Conservation (phyloP, 1,284 basidiomycete genomes). For the Ustilago cynodontis region DNA sequence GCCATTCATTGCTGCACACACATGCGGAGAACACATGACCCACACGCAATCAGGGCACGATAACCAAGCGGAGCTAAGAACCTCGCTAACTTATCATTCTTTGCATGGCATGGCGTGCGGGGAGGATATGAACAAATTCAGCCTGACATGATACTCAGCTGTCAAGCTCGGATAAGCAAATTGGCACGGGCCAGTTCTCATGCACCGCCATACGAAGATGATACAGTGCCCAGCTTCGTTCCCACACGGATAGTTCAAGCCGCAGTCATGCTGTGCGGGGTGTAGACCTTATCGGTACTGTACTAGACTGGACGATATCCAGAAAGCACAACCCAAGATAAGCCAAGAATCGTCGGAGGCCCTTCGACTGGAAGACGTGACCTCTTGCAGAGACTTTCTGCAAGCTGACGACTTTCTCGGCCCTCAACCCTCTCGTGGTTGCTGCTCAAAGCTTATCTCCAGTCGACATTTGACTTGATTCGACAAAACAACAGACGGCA, state of each 20-base stretch:
- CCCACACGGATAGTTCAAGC: not conserved
- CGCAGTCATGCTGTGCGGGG: not conserved
- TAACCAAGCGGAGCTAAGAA: not conserved
- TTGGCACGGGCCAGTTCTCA: not conserved
- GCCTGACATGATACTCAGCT: too few relatives aligned
- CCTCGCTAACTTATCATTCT: not conserved
- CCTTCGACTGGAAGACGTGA: not conserved
- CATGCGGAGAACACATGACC: not conserved
- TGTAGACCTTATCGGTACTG: not conserved
- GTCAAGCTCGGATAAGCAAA: constrained; percentile 3
- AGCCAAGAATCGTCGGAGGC: not conserved
- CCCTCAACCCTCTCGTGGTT: not conserved
- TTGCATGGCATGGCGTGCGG: not conserved
- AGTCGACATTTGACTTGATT: too few relatives aligned
- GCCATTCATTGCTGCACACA: not conserved
- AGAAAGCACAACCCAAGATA: not conserved
- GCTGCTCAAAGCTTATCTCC: too few relatives aligned
- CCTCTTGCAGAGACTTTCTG: not conserved
- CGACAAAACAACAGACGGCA: not conserved
- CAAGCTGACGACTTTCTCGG: not conserved
- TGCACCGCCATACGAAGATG: not conserved
- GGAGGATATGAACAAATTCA: constrained; percentile 2
- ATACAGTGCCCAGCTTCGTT: not conserved
- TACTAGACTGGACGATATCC: too few relatives aligned
- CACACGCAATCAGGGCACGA: constrained; percentile 1